Evolutionary conservation across 2,329 filamentous ascomycete species (phyloP).

Genomic region (Ophiostoma perfectum): DNA sequence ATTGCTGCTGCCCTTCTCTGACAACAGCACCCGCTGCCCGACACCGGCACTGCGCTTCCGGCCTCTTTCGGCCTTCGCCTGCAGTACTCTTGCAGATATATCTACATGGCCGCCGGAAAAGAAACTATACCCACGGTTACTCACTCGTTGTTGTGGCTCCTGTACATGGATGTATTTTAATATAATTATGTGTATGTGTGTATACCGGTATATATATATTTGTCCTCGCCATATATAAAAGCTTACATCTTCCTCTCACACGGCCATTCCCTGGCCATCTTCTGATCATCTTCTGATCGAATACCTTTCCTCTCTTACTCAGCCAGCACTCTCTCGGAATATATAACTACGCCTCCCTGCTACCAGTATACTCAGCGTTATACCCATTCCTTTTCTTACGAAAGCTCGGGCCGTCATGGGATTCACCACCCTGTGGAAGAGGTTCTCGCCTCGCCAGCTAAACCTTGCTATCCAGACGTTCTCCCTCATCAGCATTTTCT

Average conservation of each 20-base stretch:
- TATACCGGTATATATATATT: too few species aligned
- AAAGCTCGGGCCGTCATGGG: constrained; percentile 32
- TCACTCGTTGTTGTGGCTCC: neutral
- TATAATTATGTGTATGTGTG: too few species aligned
- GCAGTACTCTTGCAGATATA: neutral
- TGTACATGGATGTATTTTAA: too few species aligned
- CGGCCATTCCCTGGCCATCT: too few species aligned
- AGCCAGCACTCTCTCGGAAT: neutral
- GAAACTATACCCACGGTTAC: neutral
- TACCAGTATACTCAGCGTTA: neutral
- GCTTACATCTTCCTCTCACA: too few species aligned
- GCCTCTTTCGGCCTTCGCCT: neutral
- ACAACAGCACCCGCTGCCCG: neutral
- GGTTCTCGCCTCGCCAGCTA: constrained; percentile 39
- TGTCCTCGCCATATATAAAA: too few species aligned
- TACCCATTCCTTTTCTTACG: constrained; percentile 15
- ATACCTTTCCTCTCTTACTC: neutral
- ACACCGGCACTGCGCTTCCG: neutral
- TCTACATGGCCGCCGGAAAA: neutral
- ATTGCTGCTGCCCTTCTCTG: neutral
- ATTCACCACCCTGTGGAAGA: constrained; percentile 40
- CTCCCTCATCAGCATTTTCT: constrained; percentile 34
- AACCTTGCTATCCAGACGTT: constrained; percentile 36
- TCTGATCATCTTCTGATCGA: too few species aligned
- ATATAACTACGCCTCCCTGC: too few species aligned